A percentile compares a stretch with the other conserved stretches of the same genome.
phyloP scores from a whole-genome alignment of 2,329 filamentous ascomycete species.

The Colletotrichum lupini region DNA sequence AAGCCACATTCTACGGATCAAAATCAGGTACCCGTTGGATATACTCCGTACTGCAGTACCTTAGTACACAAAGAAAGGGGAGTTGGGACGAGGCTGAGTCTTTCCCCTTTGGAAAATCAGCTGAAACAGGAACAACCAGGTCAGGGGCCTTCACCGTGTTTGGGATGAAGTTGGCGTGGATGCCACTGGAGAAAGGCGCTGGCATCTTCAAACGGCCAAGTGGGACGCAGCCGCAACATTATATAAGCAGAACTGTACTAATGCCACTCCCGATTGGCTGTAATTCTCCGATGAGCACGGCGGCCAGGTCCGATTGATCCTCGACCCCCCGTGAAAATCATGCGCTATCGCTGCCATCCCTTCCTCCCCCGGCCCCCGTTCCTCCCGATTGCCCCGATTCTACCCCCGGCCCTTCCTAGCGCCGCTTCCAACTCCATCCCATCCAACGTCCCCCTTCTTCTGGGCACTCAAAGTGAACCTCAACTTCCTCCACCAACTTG shows the following conservation, averaged over 20 bases:
- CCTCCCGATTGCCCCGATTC: neutral
- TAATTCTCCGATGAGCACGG: slow-evolving; percentile 18
- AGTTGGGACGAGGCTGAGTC: slow-evolving; percentile 18
- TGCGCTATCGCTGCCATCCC: slow-evolving; percentile 1
- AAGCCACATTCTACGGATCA: neutral
- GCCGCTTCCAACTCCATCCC: slow-evolving; percentile 16
- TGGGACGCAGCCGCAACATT: slow-evolving; percentile 20
- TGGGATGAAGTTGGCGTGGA: slow-evolving; percentile 7
- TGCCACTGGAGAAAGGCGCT: neutral
- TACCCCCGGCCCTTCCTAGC: neutral
- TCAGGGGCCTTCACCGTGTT: slow-evolving; percentile 6
- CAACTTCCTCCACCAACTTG: slow-evolving; percentile 27
- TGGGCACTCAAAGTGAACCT: slow-evolving; percentile 36
- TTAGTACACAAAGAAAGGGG: neutral
- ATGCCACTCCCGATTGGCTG: slow-evolving; percentile 8
- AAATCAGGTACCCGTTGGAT: too few relatives aligned
- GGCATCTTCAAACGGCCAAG: slow-evolving; percentile 30
- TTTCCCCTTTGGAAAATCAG: slow-evolving; percentile 25
- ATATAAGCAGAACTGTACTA: neutral
- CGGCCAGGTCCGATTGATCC: slow-evolving; percentile 26
- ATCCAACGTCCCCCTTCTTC: slow-evolving; percentile 26
- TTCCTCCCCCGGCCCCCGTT: too few relatives aligned
- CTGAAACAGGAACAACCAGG: slow-evolving; percentile 35
- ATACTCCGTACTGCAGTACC: too few relatives aligned
- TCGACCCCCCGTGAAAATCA: slow-evolving; percentile 32